Evolutionary conservation across 2,329 filamentous ascomycete species (phyloP).

Genomic region (Pestalotiopsis sp.): DNA sequence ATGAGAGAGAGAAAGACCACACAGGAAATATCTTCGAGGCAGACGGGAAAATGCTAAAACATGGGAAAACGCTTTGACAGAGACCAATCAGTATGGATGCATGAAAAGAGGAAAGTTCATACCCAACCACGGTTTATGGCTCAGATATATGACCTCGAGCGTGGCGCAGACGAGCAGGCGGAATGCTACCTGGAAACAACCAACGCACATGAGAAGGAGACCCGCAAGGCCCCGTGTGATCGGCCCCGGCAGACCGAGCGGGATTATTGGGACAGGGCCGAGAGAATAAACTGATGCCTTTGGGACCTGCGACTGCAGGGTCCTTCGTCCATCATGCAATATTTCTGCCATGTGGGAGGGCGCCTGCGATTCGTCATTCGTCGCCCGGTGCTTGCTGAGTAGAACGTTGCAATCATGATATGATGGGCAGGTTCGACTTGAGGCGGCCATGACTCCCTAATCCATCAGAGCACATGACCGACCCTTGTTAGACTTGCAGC

Average conservation of each 20-base stretch:
- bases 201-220: neutral
- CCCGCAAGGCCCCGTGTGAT: neutral
- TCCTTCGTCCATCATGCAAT: neutral
- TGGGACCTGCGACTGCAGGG: neutral
- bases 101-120: conserved; percentile 1
- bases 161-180: neutral
- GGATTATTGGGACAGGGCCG: conserved; percentile 4
- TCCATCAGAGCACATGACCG: neutral
- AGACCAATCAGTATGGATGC: neutral
- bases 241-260: neutral
- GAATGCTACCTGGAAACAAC: neutral
- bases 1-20: neutral
- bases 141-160: conserved; percentile 9
- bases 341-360: neutral
- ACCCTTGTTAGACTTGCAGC: neutral
- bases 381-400: neutral
- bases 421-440: neutral
- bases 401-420: neutral
- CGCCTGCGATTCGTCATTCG: neutral
- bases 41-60: neutral
- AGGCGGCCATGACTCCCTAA: neutral
- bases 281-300: neutral
- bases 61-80: conserved; percentile 2
- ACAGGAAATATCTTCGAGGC: neutral
- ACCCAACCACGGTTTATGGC: conserved; percentile 3